Evolutionary conservation across 2,329 filamentous ascomycete genomes (phyloP).

Genomic region (Aspergillus thermomutatus): DNA sequence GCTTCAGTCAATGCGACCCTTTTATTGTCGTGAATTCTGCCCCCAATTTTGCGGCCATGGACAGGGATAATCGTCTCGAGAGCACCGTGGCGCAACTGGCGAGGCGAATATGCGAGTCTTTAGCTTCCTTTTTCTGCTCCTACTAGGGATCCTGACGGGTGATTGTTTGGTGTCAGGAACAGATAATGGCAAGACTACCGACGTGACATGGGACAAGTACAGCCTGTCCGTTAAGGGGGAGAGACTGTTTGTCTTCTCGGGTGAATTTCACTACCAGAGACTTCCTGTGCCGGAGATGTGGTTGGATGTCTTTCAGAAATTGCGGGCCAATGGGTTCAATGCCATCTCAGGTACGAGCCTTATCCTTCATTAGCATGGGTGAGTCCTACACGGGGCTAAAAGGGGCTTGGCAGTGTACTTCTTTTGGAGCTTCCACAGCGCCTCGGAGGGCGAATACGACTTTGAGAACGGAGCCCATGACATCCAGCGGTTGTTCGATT

Average conservation of each 20-base stretch:
- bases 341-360: conserved; percentile 40
- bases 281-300: conserved; percentile 55
- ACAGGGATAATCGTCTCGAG: neutral
- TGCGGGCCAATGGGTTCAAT: conserved; percentile 53
- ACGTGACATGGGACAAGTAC: conserved; percentile 53
- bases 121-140: conserved; percentile 12
- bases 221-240: conserved; percentile 50
- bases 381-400: neutral
- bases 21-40: neutral
- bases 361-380: neutral
- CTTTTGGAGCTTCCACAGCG: conserved; percentile 31
- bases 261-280: conserved; percentile 54
- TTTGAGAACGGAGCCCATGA: conserved; percentile 52
- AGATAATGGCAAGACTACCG: conserved; percentile 41
- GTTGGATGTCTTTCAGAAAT: conserved; percentile 55
- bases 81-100: neutral
- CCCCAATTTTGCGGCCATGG: neutral
- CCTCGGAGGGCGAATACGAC: conserved; percentile 38
- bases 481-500: conserved; percentile 49
- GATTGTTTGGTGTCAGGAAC: conserved; percentile 21
- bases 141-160: conserved; percentile 9
- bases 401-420: conserved; percentile 22
- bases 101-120: conserved; percentile 17
- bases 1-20: neutral
- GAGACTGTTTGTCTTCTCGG: conserved; percentile 48